Base-by-base conservation (phyloP, 1,284 basidiomycete genomes). In the Mycena sp. region DNA sequence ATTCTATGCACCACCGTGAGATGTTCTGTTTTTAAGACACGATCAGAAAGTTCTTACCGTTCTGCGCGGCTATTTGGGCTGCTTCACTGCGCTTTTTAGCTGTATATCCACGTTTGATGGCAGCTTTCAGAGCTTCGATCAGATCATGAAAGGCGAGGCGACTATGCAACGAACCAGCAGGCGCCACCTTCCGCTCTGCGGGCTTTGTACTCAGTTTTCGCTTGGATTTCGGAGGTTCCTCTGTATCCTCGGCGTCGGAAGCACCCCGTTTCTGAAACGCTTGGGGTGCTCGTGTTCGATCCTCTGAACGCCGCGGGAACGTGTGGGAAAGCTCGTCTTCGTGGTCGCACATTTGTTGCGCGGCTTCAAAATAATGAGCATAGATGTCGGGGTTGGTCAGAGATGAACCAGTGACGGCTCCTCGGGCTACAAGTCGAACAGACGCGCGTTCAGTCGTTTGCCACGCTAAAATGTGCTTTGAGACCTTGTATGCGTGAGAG, bases 81-180 rank as follows among this genome's bases (percentile, higher is more conserved):
- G 86, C 85, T 63, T 91, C 89, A 60, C 75, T 86, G 64, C 89
- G 87, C 74, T 90, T 91, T 79, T 87, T 89, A 61, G 85, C 78
- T 64, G 81, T 87, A 69, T 87, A 87, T 44, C 87, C 87, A 67
- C 32, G n/a, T n/a, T n/a, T n/a, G n/a, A n/a, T n/a, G n/a, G n/a
- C n/a, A 44, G n/a, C 89, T 84, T 74, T 87, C 87, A 38, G 50
- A 51, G 44, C 49, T 17, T 45, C 53, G 56, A 66, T 54, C 61
- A 50, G 64, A 71, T 55, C 52, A 71, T 64, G 58, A 67, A 9
- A 35, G 14, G 32, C 14, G 32, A 61, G 41, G 61, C 32, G 32
- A 51, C 67, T 11, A 29, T 23, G 29, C 19, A 26, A 48, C 58
- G 49, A 37, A 62, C 62, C 51, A 1, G 44, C 37, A n/a, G 57